These are phyloP conservation scores for Nicotiana rustica DNA, from an alignment of 305 asterid species.

Conservation along the genomic window DNA sequence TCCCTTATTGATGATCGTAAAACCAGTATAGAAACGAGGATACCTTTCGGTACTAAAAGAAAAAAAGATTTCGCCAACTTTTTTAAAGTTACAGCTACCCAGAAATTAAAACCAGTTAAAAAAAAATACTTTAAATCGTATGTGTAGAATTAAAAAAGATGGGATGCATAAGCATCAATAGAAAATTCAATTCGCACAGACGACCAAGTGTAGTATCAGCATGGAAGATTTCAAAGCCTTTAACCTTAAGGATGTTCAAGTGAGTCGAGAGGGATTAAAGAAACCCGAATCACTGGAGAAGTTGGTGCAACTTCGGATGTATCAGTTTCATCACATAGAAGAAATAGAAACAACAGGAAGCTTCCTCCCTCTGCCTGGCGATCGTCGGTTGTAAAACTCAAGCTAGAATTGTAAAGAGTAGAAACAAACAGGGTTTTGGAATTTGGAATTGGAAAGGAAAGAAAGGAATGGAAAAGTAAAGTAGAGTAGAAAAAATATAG, in stretches of 20 bases:
- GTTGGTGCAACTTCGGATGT: background rate
- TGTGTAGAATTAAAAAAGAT: background rate
- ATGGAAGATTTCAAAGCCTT: no score
- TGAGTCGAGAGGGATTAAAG: background rate
- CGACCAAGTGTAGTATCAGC: no score
- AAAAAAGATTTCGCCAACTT: background rate
- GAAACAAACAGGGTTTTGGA: background rate
- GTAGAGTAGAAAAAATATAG: background rate
- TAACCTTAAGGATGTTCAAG: background rate
- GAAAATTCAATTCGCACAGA: no score
- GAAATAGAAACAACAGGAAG: background rate
- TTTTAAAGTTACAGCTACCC: background rate
- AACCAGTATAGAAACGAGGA: background rate
- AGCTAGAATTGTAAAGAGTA: background rate
- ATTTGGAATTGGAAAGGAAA: background rate
- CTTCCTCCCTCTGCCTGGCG: background rate
- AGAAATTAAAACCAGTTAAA: background rate
- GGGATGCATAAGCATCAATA: no score
- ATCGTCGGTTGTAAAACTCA: background rate
- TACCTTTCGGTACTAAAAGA: background rate
- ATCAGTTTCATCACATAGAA: background rate
- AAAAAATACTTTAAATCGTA: background rate
- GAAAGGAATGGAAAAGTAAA: slow-evolving; percentile 24
- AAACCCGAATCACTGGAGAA: slow-evolving; percentile 9
- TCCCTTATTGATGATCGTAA: background rate